Evolutionary conservation across 2,329 filamentous ascomycete species (phyloP).

Genomic region (Boeremia lycopersici): DNA sequence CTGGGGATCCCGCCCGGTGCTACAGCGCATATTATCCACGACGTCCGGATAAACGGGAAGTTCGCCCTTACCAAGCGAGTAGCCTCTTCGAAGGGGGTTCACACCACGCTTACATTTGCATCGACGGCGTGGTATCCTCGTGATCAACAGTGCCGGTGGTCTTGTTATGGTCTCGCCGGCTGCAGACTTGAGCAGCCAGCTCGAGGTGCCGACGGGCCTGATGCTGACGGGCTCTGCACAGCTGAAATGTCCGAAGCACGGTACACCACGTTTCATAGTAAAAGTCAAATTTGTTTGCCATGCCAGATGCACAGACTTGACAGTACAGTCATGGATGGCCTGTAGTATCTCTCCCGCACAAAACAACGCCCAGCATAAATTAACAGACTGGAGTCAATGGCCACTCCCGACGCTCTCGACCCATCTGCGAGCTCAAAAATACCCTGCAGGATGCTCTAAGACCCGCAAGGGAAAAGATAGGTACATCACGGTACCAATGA

Average conservation of each 20-base stretch:
- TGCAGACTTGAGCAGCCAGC: neutral
- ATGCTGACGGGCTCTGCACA: neutral
- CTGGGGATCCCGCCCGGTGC: neutral
- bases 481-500: neutral
- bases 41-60: slow-evolving; percentile 10
- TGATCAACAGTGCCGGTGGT: neutral
- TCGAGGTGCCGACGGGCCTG: neutral
- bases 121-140: neutral
- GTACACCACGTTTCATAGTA: too few relatives aligned
- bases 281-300: neutral
- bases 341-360: neutral
- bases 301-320: too few relatives aligned
- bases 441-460: neutral
- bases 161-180: neutral
- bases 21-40: neutral
- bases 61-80: neutral
- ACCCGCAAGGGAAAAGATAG: neutral
- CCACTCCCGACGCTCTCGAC: neutral
- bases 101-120: neutral
- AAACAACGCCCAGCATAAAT: neutral
- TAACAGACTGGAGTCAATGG: neutral
- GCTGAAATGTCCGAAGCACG: neutral
- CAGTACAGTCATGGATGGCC: too few relatives aligned
- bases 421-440: neutral
- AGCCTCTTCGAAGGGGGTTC: neutral